Evolutionary conservation across 129 eudicot genomes (phyloP).

Genomic region (Pseudognaphalium luteoalbum): DNA sequence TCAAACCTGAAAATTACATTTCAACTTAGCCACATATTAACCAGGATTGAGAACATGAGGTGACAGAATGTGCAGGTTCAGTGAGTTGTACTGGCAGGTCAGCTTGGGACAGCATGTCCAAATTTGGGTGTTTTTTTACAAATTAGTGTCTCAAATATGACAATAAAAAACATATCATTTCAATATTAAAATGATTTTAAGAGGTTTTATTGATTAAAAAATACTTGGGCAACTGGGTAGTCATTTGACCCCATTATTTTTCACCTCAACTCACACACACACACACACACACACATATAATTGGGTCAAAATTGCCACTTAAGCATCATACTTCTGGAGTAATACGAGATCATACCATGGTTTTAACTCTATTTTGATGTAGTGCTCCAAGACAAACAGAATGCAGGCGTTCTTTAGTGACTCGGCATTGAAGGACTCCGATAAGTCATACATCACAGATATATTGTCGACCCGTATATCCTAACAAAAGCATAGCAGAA

Average conservation of each 20-base stretch:
- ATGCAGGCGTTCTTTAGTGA: conserved; percentile 76
- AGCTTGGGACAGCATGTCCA: background rate
- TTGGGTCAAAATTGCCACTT: background rate
- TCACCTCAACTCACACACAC: no score
- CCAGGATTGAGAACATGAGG: background rate
- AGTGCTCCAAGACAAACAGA: conserved; percentile 66
- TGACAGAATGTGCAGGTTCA: background rate
- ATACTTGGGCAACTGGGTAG: no score
- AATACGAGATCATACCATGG: conserved; percentile 59
- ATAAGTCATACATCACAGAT: conserved; percentile 72
- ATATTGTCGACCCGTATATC: conserved; percentile 69
- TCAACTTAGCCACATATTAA: conserved; percentile 11
- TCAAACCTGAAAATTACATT: conserved; percentile 44
- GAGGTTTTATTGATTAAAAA: no score
- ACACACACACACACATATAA: no score
- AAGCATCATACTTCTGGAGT: background rate
- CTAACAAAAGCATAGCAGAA: conserved; percentile 33
- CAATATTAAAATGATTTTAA: no score
- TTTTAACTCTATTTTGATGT: conserved; percentile 44
- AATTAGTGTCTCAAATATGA: no score
- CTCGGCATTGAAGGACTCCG: conserved; percentile 74
- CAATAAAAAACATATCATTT: background rate
- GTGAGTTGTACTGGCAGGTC: background rate
- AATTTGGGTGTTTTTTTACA: background rate
- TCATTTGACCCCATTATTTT: background rate